Base-by-base conservation (phyloP, 1,139 yeast species). In the Saccharomyces hybrid region DNA sequence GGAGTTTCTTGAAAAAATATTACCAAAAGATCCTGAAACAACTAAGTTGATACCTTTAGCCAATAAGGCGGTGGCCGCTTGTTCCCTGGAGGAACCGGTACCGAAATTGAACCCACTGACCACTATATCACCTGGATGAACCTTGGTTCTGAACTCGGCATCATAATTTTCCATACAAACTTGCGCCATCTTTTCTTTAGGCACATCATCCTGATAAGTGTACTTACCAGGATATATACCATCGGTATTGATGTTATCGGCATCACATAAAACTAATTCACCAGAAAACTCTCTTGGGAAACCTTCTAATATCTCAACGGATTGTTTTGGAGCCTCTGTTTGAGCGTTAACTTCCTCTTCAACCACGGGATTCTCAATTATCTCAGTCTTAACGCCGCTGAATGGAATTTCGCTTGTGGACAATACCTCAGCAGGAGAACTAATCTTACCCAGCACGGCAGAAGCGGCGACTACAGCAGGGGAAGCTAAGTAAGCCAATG, bases 111-210 rank as follows among this genome's bases (percentile, higher is more conserved):
- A 95, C 23, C 99, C 99, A 55, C 93, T 83, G 52, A 93, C 81
- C 55, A 93, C 82, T 61, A 93, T 90, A 71, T 93, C 99, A 54
- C 95, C 89, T 6, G 96, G 80, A 60, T 83, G 77, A 46, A 96
- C 88, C 76, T 89, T 90, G 50, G 73, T 61, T 54, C 85, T 83
- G 71, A 93, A 93, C 61, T 91, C 95, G 20, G 88, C 71, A 71
- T 93, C 99, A 72, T 95, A 93, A 75, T 93, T 93, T 73, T 93
- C 99, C 99, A 93, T 95, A 76, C 99, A 95, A 51, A 93, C 99
- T 72, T 91, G 86, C 41, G 99, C 98, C 99, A 93, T 93, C 71
- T 86, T 88, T 63, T 88, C 96, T 65, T 86, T 80, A 48, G 97
- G 80, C 51, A 93, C 93, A 69, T 93, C 98, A 71, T 93, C 99